Evolutionary conservation across 306 rosid genomes (phyloP).

Genomic region (Quercus bicolor): DNA sequence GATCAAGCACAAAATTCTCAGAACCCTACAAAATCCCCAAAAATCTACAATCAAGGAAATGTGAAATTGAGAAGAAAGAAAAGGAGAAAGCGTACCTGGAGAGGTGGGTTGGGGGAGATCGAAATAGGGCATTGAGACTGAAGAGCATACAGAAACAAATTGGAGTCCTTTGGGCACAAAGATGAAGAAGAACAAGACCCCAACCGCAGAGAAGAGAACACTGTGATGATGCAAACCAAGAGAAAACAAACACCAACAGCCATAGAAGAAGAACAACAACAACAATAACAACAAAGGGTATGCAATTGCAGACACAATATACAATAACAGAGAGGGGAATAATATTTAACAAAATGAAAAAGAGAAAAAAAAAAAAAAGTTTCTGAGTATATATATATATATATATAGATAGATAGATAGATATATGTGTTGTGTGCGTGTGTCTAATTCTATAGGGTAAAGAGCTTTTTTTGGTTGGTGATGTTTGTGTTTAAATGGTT

Average conservation of each 20-base stretch:
- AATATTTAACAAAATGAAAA: too few relatives aligned
- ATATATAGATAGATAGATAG: too few relatives aligned
- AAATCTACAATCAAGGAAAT: not conserved
- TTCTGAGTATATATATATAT: too few relatives aligned
- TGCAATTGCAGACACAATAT: too few relatives aligned
- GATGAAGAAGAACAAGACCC: slow-evolving; percentile 27
- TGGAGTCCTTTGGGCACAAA: slow-evolving; percentile 29
- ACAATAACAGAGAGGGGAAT: too few relatives aligned
- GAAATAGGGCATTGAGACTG: slow-evolving; percentile 64
- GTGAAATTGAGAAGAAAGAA: not conserved
- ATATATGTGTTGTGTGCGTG: too few relatives aligned
- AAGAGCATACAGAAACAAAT: slow-evolving; percentile 37
- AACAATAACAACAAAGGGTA: not conserved
- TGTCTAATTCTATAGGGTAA: too few relatives aligned
- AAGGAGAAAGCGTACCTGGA: slow-evolving; percentile 39
- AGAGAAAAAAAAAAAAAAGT: too few relatives aligned
- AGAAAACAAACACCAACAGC: slow-evolving; percentile 27
- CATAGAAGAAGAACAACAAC: slow-evolving; percentile 30
- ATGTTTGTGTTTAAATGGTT: too few relatives aligned
- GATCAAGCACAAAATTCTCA: not conserved
- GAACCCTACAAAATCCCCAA: not conserved
- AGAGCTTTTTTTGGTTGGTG: too few relatives aligned
- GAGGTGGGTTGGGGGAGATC: slow-evolving; percentile 46
- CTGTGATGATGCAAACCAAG: slow-evolving; percentile 18
- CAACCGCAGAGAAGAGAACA: slow-evolving; percentile 25